These are phyloP conservation scores for Ciborinia camelliae DNA, from an alignment of 2,329 filamentous ascomycete genomes.

Conservation along the genomic window DNA sequence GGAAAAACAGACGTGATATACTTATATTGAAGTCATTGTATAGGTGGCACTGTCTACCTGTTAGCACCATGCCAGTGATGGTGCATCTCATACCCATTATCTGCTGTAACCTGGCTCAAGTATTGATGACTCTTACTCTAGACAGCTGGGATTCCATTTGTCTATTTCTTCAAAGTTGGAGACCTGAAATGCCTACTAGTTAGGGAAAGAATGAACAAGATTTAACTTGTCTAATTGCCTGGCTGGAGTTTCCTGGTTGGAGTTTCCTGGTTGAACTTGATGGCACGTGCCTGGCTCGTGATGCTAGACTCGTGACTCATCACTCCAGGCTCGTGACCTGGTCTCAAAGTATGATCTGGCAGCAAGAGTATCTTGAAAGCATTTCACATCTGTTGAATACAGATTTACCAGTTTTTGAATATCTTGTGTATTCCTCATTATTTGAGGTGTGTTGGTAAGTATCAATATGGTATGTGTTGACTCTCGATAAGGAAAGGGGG, in stretches of 20 bases:
- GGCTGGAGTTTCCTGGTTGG: neutral
- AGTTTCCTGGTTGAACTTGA: neutral
- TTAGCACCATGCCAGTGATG: neutral
- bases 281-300: no score
- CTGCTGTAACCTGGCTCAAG: neutral
- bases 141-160: neutral
- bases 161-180: neutral
- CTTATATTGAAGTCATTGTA: neutral
- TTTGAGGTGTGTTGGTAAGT: neutral
- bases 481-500: neutral
- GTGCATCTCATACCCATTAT: neutral
- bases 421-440: neutral
- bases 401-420: neutral
- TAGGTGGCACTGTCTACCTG: neutral
- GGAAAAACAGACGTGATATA: neutral
- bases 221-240: neutral
- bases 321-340: neutral
- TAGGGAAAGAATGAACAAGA: neutral
- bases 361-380: neutral
- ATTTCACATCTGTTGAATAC: neutral
- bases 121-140: neutral
- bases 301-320: no score
- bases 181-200: neutral
- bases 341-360: neutral
- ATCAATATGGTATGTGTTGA: neutral